Evolutionary conservation across 2,329 filamentous ascomycete genomes (phyloP), one percentile per base, ranked within the genome.

Genomic region (Paraconiothyrium sp.): DNA sequence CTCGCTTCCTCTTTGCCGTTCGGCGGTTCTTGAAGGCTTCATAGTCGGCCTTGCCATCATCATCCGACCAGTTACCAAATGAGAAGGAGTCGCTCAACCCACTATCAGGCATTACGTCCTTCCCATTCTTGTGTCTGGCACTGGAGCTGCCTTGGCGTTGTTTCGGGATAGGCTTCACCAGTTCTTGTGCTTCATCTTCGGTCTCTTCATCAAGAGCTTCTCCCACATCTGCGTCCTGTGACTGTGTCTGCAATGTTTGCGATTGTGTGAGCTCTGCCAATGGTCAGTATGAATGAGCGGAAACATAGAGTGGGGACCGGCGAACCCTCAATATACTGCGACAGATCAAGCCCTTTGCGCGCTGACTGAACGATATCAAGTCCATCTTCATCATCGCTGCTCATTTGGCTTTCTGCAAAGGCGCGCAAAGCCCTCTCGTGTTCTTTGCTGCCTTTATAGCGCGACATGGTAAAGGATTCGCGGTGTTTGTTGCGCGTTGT

Each of bases 21-120:
- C 85, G 88, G 50, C 85, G 82, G 54, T 88, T 86, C 72, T 89
- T 90, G 74, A 88, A 89, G n/a, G 84, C 83, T 44, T 86, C 80
- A 65, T 92, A 92, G 8, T 84, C 83, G 24, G 84, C 83, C 30
- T 86, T 85, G 1, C 70, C 68, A 56, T 82, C 78, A 43, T 87
- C 87, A 39, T 90, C 87, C 59, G 88, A 87, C 61, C 71, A 76
- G 43, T 76, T 72, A 16, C 67, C 70, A 43, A 69, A 67, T 34
- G 47, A 58, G 9, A 24, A 22, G 7, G 56, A 46, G 14, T 52
- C 56, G 27, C 39, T 37, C 22, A 43, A 39, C 16, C 27, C 37
- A 14, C 37, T 35, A 11, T 57, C 54, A 27, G 54, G 10, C 43
- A 27, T 50, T 27, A 13, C 46, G 1, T 51, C 11, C 14, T 58